phyloP scores from a whole-genome alignment of 805 yeast genomes.

The Starmerella kuoi region DNA sequence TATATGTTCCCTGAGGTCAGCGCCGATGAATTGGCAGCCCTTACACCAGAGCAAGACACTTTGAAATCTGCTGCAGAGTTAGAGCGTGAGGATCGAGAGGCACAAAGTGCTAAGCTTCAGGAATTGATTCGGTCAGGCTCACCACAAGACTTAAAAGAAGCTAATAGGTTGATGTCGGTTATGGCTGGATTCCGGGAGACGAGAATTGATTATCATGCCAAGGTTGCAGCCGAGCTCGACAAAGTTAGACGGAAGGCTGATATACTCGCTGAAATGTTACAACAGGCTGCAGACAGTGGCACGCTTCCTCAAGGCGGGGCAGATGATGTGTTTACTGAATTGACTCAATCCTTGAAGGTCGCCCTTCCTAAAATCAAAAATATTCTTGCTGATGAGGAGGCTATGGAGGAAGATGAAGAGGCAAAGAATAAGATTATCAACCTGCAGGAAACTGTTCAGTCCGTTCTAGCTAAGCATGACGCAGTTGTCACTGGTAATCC shows the following conservation, averaged over 20 bases:
- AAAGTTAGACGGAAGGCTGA: constrained; percentile 77
- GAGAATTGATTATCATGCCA: constrained; percentile 57
- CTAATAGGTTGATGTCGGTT: constrained; percentile 90
- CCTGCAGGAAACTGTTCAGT: constrained; percentile 65
- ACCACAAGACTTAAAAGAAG: constrained; percentile 91
- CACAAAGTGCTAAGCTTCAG: constrained; percentile 88
- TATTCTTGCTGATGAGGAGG: constrained; percentile 69
- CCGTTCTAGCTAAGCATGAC: constrained; percentile 53
- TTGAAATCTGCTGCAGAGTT: constrained; percentile 81
- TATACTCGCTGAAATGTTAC: constrained; percentile 74
- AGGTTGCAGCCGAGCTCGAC: constrained; percentile 72
- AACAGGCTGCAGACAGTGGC: constrained; percentile 27
- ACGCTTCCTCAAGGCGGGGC: constrained; percentile 29
- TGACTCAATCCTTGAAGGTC: constrained; percentile 63
- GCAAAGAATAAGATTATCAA: constrained; percentile 52
- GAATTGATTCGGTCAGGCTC: constrained; percentile 90
- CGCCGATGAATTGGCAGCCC: constrained; percentile 81
- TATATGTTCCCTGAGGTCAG: constrained; percentile 86
- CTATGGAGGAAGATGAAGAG: constrained; percentile 43
- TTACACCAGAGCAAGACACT: constrained; percentile 63
- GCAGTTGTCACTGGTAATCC: constrained; percentile 53
- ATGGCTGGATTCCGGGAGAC: constrained; percentile 96
- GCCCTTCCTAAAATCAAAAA: constrained; percentile 80
- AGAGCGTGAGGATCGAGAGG: constrained; percentile 82
- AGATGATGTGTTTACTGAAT: constrained; percentile 68